Evolutionary conservation across 2,329 filamentous ascomycete species (phyloP).

Genomic region (Phialemonium atrogriseum): DNA sequence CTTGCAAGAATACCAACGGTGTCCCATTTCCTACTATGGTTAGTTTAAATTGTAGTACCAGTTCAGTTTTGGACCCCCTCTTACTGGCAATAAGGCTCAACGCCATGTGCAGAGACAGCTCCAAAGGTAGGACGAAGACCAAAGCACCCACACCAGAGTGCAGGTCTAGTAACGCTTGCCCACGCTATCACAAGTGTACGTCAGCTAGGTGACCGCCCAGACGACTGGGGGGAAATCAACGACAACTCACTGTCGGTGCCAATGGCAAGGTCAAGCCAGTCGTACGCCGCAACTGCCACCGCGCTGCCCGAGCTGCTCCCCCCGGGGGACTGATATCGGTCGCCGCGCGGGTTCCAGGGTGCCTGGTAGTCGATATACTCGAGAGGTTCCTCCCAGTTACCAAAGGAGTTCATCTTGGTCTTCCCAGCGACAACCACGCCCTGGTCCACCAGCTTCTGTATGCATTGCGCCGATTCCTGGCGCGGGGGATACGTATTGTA

Average conservation of each 20-base stretch:
- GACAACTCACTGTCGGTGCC: slow-evolving; percentile 12
- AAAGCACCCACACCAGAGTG: slow-evolving; percentile 2
- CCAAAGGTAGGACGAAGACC: slow-evolving; percentile 1
- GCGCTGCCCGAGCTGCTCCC: slow-evolving; percentile 30
- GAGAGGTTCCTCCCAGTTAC: neutral
- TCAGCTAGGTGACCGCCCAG: too few species aligned
- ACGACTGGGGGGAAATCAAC: too few species aligned
- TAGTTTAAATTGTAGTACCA: too few species aligned
- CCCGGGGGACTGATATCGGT: slow-evolving; percentile 22
- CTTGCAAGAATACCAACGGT: too few species aligned
- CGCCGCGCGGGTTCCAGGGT: slow-evolving; percentile 27
- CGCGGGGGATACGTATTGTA: neutral
- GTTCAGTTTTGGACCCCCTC: too few species aligned
- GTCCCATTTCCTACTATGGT: too few species aligned
- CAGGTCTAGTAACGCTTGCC: slow-evolving; percentile 3
- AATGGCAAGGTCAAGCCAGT: slow-evolving; percentile 30
- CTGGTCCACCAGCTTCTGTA: too few species aligned
- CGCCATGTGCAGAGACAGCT: neutral
- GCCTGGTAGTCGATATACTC: slow-evolving; percentile 19
- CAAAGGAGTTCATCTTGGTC: neutral
- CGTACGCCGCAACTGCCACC: slow-evolving; percentile 27
- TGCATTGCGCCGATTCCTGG: neutral
- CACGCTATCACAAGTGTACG: too few species aligned
- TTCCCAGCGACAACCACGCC: neutral
- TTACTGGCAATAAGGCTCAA: slow-evolving; percentile 1